A percentile compares a stretch with the other conserved stretches of the same genome.
phyloP scores from a whole-genome alignment of 768 basidiomycete genomes.

The Auriculariales sp. region DNA sequence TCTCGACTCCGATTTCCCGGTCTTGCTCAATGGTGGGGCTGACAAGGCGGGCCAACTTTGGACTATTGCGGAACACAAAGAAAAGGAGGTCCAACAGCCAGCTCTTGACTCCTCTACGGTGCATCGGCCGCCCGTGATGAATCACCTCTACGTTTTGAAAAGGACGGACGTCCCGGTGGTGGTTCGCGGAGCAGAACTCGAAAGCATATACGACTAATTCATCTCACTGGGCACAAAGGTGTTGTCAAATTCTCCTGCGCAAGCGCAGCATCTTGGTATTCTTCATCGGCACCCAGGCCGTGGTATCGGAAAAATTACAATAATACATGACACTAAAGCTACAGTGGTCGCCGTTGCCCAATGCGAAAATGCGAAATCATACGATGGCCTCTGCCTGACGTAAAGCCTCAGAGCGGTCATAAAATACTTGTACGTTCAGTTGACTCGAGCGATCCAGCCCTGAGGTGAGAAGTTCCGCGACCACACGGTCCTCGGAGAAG shows the following conservation, averaged over 20 bases:
- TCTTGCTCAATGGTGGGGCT: not conserved
- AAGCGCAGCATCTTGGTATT: too few species aligned
- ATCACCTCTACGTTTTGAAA: not conserved
- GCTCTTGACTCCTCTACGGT: not conserved
- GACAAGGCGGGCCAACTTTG: not conserved
- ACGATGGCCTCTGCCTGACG: slow-evolving; percentile 44
- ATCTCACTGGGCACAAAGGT: too few species aligned
- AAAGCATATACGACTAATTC: too few species aligned
- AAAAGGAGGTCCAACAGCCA: not conserved
- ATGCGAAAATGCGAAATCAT: too few species aligned
- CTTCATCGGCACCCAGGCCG: too few species aligned
- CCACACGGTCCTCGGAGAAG: slow-evolving; percentile 31
- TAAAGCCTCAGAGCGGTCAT: slow-evolving; percentile 44
- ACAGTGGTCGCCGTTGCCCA: too few species aligned
- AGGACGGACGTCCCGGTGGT: not conserved
- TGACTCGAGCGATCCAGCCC: slow-evolving; percentile 26
- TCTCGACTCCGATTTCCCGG: not conserved
- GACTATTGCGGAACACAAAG: not conserved
- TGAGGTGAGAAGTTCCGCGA: slow-evolving; percentile 28
- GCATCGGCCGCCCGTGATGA: not conserved
- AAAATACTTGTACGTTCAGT: slow-evolving; percentile 31
- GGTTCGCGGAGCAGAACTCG: too few species aligned
- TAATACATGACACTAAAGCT: too few species aligned
- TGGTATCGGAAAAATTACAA: too few species aligned
- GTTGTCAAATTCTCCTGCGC: too few species aligned